Base-by-base conservation (phyloP, 768 basidiomycete genomes). In the Lentinula aciculospora region DNA sequence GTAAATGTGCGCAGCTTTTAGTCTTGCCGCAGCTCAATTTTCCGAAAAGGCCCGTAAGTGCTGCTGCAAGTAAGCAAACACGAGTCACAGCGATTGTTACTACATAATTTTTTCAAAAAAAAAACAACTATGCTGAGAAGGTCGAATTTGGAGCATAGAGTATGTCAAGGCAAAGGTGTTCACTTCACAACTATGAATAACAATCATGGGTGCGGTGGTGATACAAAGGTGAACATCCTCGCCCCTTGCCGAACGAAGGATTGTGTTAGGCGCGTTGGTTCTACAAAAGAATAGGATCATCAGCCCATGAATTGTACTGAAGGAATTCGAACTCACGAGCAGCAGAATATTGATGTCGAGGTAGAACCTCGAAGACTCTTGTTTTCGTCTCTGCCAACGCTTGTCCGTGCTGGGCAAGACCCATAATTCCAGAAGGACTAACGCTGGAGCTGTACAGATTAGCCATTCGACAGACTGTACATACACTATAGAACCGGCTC, bases 321-420 rank as follows among this genome's bases (percentile, higher is more conserved):
- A 66, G 64, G 60, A 51, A 53, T 42, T n/a, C 0, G 19, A 8
- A 71, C 90, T 72, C 71, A 94, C 94, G 81, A 60, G 86, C 87
- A 51, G 90, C 92, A 60, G 81, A 76, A 71, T 96, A 97, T 64
- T 85, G 79, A 58, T 78, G 73, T 65, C 86, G 81, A 17, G 86
- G 75, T 31, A 89, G 76, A 56, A 94, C 92, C 51, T 93, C 88
- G 71, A 97, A 95, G 2, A 85, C 68, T 48, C 80, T 75, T 25
- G 94, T 92, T 40, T 80, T 77, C n/a, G 85, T 79, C 62, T 84
- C 78, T 42, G 91, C 88, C 25, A 97, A 80, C 25, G 82, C 73
- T 2, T 78, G 78, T 17, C 89, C 89, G 37, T 83, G 81, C 34
- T 80, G 79, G 17, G 82, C 79, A 46, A 84, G 68, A 42, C 72